phyloP scores from a whole-genome alignment of 1,139 yeast species.

The Candida smagusa region DNA sequence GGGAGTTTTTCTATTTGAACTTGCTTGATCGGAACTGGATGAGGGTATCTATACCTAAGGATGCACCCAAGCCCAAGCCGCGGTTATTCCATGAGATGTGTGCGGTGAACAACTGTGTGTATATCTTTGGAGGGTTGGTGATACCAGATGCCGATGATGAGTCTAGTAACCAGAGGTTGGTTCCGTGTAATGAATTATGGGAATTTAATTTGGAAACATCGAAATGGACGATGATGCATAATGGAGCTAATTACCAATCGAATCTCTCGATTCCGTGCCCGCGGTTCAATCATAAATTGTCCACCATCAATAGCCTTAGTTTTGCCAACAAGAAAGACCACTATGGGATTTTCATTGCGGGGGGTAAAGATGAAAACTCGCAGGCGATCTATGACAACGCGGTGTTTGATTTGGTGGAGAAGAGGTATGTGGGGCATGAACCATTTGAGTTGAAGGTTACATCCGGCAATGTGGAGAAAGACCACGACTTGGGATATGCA shows the following conservation, averaged over 20 bases:
- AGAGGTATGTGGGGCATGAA: conserved; percentile 36
- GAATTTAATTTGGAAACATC: conserved; percentile 50
- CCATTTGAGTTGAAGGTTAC: conserved; percentile 25
- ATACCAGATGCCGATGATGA: conserved; percentile 17
- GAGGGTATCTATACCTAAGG: conserved; percentile 24
- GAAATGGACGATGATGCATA: conserved; percentile 51
- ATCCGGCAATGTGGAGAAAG: conserved; percentile 9
- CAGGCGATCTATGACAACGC: conserved; percentile 40
- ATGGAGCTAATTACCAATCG: conserved; percentile 25
- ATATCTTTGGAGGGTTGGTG: conserved; percentile 61
- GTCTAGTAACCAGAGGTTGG: conserved; percentile 20
- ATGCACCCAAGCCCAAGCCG: conserved; percentile 41
- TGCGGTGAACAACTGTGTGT: conserved; percentile 47
- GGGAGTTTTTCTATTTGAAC: conserved; percentile 54
- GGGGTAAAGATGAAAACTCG: conserved; percentile 53
- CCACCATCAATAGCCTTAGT: conserved; percentile 39
- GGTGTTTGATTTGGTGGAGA: conserved; percentile 51
- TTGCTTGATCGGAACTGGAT: conserved; percentile 58
- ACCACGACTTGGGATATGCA: conserved; percentile 10
- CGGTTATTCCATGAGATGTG: conserved; percentile 60
- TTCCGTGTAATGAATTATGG: conserved; percentile 66
- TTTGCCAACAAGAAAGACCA: conserved; percentile 46
- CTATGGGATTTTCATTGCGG: conserved; percentile 55
- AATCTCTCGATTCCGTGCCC: conserved; percentile 33
- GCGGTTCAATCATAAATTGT: conserved; percentile 53